Evolutionary conservation across 768 basidiomycete species (phyloP).

Genomic region (Favolaschia claudopus): DNA sequence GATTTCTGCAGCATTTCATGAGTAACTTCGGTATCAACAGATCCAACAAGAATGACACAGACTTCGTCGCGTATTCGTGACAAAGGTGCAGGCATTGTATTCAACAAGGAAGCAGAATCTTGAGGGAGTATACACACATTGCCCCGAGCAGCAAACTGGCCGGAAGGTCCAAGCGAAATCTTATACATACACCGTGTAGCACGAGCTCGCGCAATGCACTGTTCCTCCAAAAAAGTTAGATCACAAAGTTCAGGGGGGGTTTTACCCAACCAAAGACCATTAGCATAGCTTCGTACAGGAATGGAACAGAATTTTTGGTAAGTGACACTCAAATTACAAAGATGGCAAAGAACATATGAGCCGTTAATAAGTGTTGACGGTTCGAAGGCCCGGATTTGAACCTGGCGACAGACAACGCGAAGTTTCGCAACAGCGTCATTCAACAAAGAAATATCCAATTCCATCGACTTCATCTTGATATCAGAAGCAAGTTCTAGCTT

Average conservation of each 20-base stretch:
- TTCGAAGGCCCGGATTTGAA: not conserved
- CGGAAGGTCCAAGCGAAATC: conserved; percentile 8
- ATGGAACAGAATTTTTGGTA: not conserved
- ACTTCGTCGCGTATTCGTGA: conserved; percentile 14
- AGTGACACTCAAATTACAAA: not conserved
- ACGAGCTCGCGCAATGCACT: conserved; percentile 19
- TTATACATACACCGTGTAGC: conserved; percentile 23
- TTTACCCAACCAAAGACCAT: conserved; percentile 22
- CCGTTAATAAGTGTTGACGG: not conserved
- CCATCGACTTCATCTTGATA: not conserved
- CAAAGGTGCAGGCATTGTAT: conserved; percentile 18
- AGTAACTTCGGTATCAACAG: conserved; percentile 12
- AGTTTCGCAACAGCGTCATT: conserved; percentile 2
- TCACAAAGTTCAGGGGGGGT: conserved; percentile 10
- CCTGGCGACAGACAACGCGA: not conserved
- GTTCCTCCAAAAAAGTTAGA: conserved; percentile 23
- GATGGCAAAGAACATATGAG: not conserved
- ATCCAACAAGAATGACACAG: conserved; percentile 25
- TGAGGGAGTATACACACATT: conserved; percentile 25
- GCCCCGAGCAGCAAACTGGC: conserved; percentile 24
- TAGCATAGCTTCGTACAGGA: conserved; percentile 25
- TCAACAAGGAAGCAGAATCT: not conserved
- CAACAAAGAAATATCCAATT: conserved; percentile 8
- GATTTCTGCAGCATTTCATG: not conserved
- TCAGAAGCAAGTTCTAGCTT: not conserved